Evolutionary conservation across 2,329 filamentous ascomycete genomes (phyloP).

Genomic region (Dryadomyces quercivorus): DNA sequence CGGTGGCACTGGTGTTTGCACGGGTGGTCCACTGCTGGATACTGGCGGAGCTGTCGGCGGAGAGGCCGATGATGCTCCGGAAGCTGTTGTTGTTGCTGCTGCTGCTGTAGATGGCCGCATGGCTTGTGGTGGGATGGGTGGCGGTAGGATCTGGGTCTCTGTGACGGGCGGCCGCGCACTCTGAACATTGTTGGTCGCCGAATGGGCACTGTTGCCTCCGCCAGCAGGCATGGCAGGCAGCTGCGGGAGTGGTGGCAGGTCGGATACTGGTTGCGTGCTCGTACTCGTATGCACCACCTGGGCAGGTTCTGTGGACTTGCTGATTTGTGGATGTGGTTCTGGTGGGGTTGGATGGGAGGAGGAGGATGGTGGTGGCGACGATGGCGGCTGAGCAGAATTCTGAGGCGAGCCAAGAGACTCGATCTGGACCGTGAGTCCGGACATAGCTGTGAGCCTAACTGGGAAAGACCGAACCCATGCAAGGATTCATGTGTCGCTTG

Average conservation of each 20-base stretch:
- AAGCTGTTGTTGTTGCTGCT: neutral
- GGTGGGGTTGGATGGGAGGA: neutral
- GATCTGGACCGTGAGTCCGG: neutral
- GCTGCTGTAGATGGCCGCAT: neutral
- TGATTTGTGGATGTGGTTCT: neutral
- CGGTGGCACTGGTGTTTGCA: slow-evolving; percentile 4
- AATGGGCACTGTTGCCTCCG: neutral
- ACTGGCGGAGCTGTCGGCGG: neutral
- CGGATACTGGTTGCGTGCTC: neutral
- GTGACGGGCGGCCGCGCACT: slow-evolving; percentile 2
- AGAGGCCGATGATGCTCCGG: neutral
- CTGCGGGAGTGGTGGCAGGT: neutral
- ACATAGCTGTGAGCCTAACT: neutral
- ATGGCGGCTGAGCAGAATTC: neutral
- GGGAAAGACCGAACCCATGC: neutral
- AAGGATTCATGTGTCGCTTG: neutral
- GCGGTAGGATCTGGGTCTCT: slow-evolving; percentile 8
- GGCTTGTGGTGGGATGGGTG: slow-evolving; percentile 7
- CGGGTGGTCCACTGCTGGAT: neutral
- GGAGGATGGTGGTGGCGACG: neutral
- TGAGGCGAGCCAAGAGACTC: neutral
- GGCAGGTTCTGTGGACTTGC: neutral
- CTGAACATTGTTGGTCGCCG: neutral
- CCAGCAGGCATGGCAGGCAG: neutral
- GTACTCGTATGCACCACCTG: neutral